Percentiles rank a stretch among this genome's conserved stretches.
phyloP scores from a whole-genome alignment of 225 moss, liverwort and hornwort genomes.

The Antitrichia curtipendula region DNA sequence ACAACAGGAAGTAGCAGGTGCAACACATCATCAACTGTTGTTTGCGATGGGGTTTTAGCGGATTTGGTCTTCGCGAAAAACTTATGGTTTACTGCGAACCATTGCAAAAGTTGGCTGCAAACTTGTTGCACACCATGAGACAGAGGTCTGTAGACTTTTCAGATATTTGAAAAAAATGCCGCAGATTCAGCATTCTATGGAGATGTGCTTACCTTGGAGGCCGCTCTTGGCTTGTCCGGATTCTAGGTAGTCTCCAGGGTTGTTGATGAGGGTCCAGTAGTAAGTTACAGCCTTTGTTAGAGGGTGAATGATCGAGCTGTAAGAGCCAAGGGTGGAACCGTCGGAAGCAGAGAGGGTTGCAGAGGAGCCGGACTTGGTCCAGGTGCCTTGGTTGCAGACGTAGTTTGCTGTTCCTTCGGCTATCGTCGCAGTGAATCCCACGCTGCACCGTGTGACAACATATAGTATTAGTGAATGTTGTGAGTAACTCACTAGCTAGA shows the following conservation, averaged over 20 bases:
- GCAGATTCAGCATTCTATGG: too few relatives aligned
- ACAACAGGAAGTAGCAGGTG: background rate
- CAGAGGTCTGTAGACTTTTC: background rate
- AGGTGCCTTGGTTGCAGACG: background rate
- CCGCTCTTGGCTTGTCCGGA: background rate
- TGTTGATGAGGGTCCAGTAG: slow-evolving; percentile 17
- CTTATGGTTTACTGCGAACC: background rate
- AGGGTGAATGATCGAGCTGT: background rate
- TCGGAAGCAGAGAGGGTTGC: background rate
- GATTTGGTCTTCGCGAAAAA: too few relatives aligned
- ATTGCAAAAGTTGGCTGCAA: background rate
- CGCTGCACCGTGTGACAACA: background rate
- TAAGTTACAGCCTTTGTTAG: background rate
- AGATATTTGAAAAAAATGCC: background rate
- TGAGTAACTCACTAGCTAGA: background rate
- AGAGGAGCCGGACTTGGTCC: background rate
- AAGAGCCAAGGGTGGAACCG: background rate
- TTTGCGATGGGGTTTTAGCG: too few relatives aligned
- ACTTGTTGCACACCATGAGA: background rate
- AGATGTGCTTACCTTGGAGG: slow-evolving; percentile 1
- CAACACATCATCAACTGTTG: background rate
- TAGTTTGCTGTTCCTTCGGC: background rate
- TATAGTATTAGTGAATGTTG: background rate
- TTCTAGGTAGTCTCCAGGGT: background rate
- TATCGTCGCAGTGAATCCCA: background rate